Conservation (phyloP, 352 stramenopile species). For the Pythium sp. region DNA sequence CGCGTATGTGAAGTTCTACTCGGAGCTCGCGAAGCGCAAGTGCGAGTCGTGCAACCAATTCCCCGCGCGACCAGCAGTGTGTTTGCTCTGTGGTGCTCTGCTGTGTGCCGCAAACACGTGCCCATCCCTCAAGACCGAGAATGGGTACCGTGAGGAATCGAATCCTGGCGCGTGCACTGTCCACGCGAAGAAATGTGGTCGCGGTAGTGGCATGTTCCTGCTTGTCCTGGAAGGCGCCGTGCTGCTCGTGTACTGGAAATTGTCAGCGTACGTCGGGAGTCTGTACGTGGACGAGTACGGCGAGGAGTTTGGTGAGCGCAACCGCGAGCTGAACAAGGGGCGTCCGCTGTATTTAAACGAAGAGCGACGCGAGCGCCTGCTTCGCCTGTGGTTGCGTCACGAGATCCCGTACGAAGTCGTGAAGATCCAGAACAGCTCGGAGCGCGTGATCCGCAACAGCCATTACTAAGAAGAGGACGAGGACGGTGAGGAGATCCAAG, state of each 20-base stretch:
- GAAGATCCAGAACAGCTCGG: slow-evolving; percentile 87
- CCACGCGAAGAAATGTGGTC: slow-evolving; percentile 83
- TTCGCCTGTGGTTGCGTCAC: slow-evolving; percentile 76
- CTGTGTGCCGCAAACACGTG: slow-evolving; percentile 83
- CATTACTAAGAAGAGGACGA: slow-evolving; percentile 53
- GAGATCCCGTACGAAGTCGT: slow-evolving; percentile 87
- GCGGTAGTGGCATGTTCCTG: slow-evolving; percentile 79
- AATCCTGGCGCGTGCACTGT: slow-evolving; percentile 82
- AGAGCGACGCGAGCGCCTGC: slow-evolving; percentile 61
- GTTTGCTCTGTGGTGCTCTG: slow-evolving; percentile 76
- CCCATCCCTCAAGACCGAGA: slow-evolving; percentile 66
- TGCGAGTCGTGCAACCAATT: slow-evolving; percentile 78
- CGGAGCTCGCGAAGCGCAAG: slow-evolving; percentile 76
- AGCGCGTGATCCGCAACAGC: slow-evolving; percentile 85
- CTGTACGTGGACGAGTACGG: slow-evolving; percentile 88
- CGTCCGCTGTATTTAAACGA: slow-evolving; percentile 78
- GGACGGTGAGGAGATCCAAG: not conserved
- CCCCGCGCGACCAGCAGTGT: slow-evolving; percentile 77
- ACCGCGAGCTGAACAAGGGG: slow-evolving; percentile 77
- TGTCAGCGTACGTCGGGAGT: slow-evolving; percentile 79
- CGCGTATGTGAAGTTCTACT: slow-evolving; percentile 85
- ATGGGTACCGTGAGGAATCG: slow-evolving; percentile 73
- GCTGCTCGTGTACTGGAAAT: slow-evolving; percentile 84
- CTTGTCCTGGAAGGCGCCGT: slow-evolving; percentile 81
- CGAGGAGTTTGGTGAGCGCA: slow-evolving; percentile 84